A percentile compares a stretch with the other conserved stretches of the same genome.
Conservation (phyloP, 2,329 filamentous ascomycete genomes). For the Claviceps arundinis region DNA sequence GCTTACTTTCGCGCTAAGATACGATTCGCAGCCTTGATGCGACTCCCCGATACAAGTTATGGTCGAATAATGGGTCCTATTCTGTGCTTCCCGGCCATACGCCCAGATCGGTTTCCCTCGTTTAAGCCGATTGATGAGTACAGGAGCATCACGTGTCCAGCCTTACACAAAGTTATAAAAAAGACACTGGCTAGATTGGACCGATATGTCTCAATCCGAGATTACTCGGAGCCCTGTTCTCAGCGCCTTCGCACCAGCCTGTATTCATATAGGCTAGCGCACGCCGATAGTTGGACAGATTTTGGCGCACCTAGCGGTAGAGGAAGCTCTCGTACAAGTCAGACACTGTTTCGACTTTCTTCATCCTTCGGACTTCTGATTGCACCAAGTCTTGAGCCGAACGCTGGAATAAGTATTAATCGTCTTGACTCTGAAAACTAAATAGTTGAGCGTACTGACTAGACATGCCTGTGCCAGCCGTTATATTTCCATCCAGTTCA, state of each 20-base stretch:
- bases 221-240: constrained; percentile 18
- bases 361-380: not conserved
- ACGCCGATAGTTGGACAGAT: constrained; percentile 31
- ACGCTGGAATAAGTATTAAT: not conserved
- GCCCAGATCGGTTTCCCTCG: not conserved
- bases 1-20: not conserved
- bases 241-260: constrained; percentile 36
- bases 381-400: not conserved
- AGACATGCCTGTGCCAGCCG: not conserved
- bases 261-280: constrained; percentile 26
- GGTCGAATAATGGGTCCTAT: not conserved
- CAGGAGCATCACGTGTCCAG: not conserved
- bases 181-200: constrained; percentile 19
- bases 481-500: not conserved
- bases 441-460: not conserved
- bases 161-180: not conserved
- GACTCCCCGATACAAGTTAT: not conserved
- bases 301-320: not conserved
- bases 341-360: not conserved
- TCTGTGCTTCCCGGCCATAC: not conserved
- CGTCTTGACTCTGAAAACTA: not conserved
- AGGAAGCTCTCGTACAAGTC: not conserved
- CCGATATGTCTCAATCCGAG: constrained; percentile 36
- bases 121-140: not conserved
- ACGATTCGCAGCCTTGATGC: not conserved